Conservation (phyloP, 768 basidiomycete species). For the Rhodocollybia butyracea region DNA sequence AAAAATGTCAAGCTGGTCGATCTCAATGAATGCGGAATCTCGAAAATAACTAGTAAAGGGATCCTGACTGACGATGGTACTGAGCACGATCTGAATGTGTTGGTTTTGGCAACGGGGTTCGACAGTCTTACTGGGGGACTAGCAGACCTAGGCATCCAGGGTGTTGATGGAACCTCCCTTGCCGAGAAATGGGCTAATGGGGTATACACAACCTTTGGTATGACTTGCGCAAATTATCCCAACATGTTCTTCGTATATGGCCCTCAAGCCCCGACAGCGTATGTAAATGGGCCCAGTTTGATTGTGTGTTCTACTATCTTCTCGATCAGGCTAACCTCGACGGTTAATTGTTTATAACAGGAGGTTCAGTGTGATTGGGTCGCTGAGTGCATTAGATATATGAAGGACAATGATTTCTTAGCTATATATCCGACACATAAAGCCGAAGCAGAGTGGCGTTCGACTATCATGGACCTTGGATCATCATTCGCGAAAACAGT, state of each 20-base stretch:
- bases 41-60: slow-evolving; percentile 13
- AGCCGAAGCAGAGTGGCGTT: slow-evolving; percentile 4
- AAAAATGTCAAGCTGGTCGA: slow-evolving; percentile 14
- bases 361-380: slow-evolving; percentile 26
- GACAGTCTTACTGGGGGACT: slow-evolving; percentile 12
- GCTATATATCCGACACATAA: background rate
- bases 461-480: background rate
- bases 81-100: slow-evolving; percentile 14
- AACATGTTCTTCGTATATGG: slow-evolving; percentile 17
- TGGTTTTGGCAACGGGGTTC: slow-evolving; percentile 18
- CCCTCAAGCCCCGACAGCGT: slow-evolving; percentile 13
- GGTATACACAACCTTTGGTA: slow-evolving; percentile 14
- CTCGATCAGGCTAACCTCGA: background rate
- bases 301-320: background rate
- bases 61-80: slow-evolving; percentile 8
- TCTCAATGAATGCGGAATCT: slow-evolving; percentile 12
- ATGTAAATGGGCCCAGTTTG: slow-evolving; percentile 4
- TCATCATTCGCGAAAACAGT: background rate
- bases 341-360: slow-evolving; percentile 5
- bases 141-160: slow-evolving; percentile 16
- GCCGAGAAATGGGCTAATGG: slow-evolving; percentile 15
- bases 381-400: slow-evolving; percentile 16
- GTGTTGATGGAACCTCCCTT: slow-evolving; percentile 12
- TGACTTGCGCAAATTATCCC: slow-evolving; percentile 14
- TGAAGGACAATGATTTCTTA: slow-evolving; percentile 10